phyloP scores from a whole-genome alignment of 768 basidiomycete genomes.

The Rhodotorula diobovata region DNA sequence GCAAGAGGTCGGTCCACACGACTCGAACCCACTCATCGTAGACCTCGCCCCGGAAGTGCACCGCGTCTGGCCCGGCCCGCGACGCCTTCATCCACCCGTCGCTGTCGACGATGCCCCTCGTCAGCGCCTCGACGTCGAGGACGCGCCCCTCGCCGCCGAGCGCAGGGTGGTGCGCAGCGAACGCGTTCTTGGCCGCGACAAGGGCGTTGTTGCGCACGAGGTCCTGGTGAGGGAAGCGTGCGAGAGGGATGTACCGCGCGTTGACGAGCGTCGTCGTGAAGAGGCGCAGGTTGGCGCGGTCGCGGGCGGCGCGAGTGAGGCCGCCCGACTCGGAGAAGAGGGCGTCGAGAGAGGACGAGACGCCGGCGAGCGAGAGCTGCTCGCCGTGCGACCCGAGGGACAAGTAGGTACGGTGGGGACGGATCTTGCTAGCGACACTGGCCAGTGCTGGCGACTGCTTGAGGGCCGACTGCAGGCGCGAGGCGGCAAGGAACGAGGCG shows the following conservation, averaged over 20 bases:
- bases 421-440: not conserved
- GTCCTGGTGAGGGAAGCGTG: slow-evolving; percentile 37
- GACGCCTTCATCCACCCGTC: slow-evolving; percentile 28
- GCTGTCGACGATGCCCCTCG: slow-evolving; percentile 20
- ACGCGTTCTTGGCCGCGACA: slow-evolving; percentile 23
- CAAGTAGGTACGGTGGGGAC: slow-evolving; percentile 32
- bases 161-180: slow-evolving; percentile 5
- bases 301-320: slow-evolving; percentile 4
- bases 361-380: slow-evolving; percentile 15
- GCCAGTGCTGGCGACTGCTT: not conserved
- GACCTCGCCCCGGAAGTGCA: slow-evolving; percentile 32
- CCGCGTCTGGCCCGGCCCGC: slow-evolving; percentile 23
- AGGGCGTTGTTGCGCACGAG: slow-evolving; percentile 31
- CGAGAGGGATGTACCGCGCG: slow-evolving; percentile 34
- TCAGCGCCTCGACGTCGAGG: slow-evolving; percentile 27
- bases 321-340: slow-evolving; percentile 13
- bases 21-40: slow-evolving; percentile 36
- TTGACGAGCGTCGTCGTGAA: slow-evolving; percentile 35
- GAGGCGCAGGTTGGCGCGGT: slow-evolving; percentile 18
- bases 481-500: not conserved
- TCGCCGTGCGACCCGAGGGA: slow-evolving; percentile 35
- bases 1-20: slow-evolving; percentile 31
- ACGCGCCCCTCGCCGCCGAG: slow-evolving; percentile 6
- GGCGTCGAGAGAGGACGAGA: slow-evolving; percentile 14
- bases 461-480: not conserved